phyloP scores from a whole-genome alignment of 1,284 basidiomycete genomes.

The Fistulina hepatica region DNA sequence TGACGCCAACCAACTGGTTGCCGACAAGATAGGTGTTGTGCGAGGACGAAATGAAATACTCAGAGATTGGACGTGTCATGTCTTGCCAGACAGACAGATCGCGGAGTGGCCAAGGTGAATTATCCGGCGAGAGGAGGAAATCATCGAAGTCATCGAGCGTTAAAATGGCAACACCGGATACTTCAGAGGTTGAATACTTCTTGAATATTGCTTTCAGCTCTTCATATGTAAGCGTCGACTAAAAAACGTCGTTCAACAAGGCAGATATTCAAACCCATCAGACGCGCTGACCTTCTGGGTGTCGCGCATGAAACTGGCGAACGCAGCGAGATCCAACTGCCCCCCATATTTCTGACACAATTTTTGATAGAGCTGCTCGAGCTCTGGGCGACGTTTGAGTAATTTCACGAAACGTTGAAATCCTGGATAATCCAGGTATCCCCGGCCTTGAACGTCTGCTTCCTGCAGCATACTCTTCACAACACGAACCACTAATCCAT shows the following conservation, averaged over 20 bases:
- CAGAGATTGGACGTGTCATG: conserved; percentile 75
- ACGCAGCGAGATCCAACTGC: conserved; percentile 43
- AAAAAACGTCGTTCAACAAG: background rate
- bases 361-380: conserved; percentile 56
- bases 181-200: conserved; percentile 30
- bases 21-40: conserved; percentile 97
- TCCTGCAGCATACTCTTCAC: conserved; percentile 29
- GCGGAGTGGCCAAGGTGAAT: conserved; percentile 27
- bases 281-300: conserved; percentile 45
- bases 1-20: conserved; percentile 85
- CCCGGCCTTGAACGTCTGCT: conserved; percentile 53
- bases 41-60: conserved; percentile 89
- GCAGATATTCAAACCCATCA: conserved; percentile 1
- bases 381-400: conserved; percentile 75
- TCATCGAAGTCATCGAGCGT: conserved; percentile 56
- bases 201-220: conserved; percentile 47
- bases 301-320: conserved; percentile 57
- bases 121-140: conserved; percentile 53
- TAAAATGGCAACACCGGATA: conserved; percentile 26
- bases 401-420: conserved; percentile 81
- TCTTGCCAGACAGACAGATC: conserved; percentile 19
- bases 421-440: conserved; percentile 69
- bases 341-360: conserved; percentile 31
- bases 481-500: background rate
- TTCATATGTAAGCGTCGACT: conserved; percentile 36